Percentiles rank a stretch among this genome's conserved stretches.
phyloP scores from a whole-genome alignment of 208 protist genomes.

The Angomonas ambiguus region DNA sequence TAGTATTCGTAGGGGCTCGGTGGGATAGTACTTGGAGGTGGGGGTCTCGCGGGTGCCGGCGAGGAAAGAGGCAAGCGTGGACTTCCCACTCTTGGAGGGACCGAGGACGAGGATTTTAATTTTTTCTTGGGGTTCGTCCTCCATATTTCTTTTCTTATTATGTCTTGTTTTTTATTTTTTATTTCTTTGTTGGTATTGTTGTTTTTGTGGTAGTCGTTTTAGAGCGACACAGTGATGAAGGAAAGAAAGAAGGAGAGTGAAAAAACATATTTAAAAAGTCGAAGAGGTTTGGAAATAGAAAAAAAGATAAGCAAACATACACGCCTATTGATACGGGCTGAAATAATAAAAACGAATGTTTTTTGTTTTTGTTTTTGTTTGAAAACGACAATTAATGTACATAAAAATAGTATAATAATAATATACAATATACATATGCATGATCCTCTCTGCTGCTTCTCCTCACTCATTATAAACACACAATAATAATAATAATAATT shows the following conservation, averaged over 20 bases:
- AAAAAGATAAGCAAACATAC: not conserved
- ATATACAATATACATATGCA: not conserved
- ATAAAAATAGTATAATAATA: conserved; percentile 2
- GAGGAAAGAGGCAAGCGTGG: conserved; percentile 79
- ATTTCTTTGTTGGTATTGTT: not conserved
- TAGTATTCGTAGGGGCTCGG: conserved; percentile 81
- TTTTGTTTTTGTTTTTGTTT: not conserved
- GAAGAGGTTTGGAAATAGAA: not conserved
- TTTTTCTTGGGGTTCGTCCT: conserved; percentile 37
- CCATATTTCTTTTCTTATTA: conserved; percentile 13
- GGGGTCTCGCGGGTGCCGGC: conserved; percentile 72
- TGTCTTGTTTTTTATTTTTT: conserved; percentile 2
- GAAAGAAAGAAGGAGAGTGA: conserved; percentile 1
- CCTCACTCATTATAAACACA: not conserved
- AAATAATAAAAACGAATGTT: not conserved
- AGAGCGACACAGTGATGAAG: conserved; percentile 4
- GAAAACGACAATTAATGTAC: not conserved
- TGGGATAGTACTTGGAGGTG: conserved; percentile 79
- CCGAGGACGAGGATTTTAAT: conserved; percentile 85
- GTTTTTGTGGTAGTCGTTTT: not conserved
- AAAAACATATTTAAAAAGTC: not conserved
- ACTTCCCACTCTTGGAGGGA: conserved; percentile 81
- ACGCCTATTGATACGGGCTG: not conserved
- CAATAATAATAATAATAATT: not conserved
- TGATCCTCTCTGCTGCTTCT: not conserved